Evolutionary conservation across 495 filamentous ascomycete species (phyloP).

Genomic region (Bryoglossum gracile): DNA sequence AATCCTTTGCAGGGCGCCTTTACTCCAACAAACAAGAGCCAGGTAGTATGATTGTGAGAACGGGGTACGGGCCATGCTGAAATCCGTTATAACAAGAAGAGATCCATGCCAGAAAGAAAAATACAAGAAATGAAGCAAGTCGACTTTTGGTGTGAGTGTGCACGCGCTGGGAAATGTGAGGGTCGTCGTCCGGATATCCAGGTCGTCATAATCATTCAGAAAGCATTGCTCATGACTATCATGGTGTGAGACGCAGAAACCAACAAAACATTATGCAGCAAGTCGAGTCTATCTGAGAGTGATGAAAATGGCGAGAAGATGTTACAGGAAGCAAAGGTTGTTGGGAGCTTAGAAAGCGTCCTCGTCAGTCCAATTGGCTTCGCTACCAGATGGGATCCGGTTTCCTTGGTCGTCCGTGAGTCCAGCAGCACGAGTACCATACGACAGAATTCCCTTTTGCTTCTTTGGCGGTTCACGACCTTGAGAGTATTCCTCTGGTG

Average conservation of each 20-base stretch:
- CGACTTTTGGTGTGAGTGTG: not conserved
- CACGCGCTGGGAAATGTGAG: conserved; percentile 1
- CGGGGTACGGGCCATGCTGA: conserved; percentile 14
- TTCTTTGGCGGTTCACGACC: conserved; percentile 41
- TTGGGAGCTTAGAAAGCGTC: conserved; percentile 35
- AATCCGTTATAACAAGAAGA: conserved; percentile 16
- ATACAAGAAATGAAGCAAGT: conserved; percentile 25
- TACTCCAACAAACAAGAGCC: conserved; percentile 23
- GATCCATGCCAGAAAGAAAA: conserved; percentile 17
- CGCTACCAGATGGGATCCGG: conserved; percentile 43
- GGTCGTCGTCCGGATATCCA: conserved; percentile 1
- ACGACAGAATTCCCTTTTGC: conserved; percentile 39
- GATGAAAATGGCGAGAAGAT: not conserved
- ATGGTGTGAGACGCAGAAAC: not conserved
- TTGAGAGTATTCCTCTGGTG: conserved; percentile 48
- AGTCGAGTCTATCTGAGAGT: not conserved
- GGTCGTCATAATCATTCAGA: conserved; percentile 5
- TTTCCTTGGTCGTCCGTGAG: conserved; percentile 39
- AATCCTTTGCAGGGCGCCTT: conserved; percentile 4
- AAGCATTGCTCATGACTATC: conserved; percentile 11
- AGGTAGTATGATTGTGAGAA: conserved; percentile 5
- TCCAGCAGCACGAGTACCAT: conserved; percentile 29
- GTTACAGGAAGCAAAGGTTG: not conserved
- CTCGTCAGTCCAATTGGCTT: conserved; percentile 46
- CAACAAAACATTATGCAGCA: not conserved